Evolutionary conservation across 805 yeast species (phyloP), one percentile per base, ranked within the genome.

Genomic region (Metschnikowia proteae): DNA sequence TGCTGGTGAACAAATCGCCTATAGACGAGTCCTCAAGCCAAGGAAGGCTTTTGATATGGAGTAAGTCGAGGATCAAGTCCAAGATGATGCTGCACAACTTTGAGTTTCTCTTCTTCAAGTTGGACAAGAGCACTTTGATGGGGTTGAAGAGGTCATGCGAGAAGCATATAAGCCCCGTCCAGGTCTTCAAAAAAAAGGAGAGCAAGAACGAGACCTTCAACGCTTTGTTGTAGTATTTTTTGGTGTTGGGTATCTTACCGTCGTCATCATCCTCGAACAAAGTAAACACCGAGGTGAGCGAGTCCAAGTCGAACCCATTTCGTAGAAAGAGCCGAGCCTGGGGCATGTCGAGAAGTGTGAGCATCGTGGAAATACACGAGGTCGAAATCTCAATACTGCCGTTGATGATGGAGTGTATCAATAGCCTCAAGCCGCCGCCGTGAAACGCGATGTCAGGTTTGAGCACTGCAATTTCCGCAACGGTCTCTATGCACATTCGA

Each of bases 151-250:
- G 67, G 54, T 83, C 71, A 48, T 78, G 73, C 0, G 86, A 76
- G 56, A 84, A 79, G 11, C 84, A 79, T 51, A 84, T 75, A 8
- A 90, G 59, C 0, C 99, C 99, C 9, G 86, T 74, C 81, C 92
- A 84, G 31, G 82, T 75, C 52, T 88, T 86, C 43, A 92, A 65
- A 25, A 88, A 67, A 3, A 78, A 62, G 0, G 86, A 68, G 2
- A 92, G 63, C 6, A 88, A 71, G 38, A 78, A 74, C 0, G 90
- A 80, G 10, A 81, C 70, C 50, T 75, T 78, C 49, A 84, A 85
- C 28, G 89, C 67, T 54, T 75, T 80, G 34, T 53, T 42, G 41
- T 55, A 46, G 30, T 53, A 45, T 47, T 37, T 55, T 22, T 49
- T 49, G 8, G 50, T 47, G 47, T 33, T 38, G 9, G 50, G 42